Percentiles rank a stretch among this genome's conserved stretches.
Evolutionary conservation across 139 green algal species (phyloP).

Genomic region (Volvox africanus): DNA sequence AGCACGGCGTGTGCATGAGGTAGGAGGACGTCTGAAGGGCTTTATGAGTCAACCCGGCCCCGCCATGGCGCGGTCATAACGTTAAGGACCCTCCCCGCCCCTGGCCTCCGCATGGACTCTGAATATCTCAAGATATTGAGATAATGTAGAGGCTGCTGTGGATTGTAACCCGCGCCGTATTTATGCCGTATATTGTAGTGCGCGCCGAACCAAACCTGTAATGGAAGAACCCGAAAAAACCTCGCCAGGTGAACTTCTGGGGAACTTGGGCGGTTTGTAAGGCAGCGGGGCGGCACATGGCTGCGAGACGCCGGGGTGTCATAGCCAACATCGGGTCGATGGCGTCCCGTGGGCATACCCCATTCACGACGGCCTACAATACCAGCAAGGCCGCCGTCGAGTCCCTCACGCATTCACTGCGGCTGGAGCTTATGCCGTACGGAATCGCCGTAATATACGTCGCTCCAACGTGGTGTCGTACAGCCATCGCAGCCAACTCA

Average conservation of each 20-base stretch:
- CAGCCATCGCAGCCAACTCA: not conserved
- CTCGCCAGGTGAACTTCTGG: constrained; percentile 10
- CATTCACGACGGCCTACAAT: constrained; percentile 10
- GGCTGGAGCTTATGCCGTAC: constrained; percentile 14
- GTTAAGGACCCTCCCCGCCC: too few species aligned
- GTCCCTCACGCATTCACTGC: constrained; percentile 27
- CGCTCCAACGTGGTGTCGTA: constrained; percentile 27
- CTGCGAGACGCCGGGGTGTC: not conserved
- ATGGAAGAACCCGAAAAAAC: too few species aligned
- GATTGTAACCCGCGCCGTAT: too few species aligned
- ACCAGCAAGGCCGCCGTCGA: constrained; percentile 25
- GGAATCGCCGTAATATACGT: not conserved
- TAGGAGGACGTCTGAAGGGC: not conserved
- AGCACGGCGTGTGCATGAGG: constrained; percentile 18
- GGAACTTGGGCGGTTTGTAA: constrained; percentile 27
- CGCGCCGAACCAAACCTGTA: too few species aligned
- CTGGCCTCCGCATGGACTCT: too few species aligned
- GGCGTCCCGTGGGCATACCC: not conserved
- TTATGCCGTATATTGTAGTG: too few species aligned
- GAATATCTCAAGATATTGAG: too few species aligned
- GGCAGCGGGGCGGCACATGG: not conserved
- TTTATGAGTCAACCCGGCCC: too few species aligned
- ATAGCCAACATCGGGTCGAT: constrained; percentile 25
- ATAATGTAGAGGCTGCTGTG: too few species aligned
- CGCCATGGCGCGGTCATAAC: too few species aligned